phyloP scores from a whole-genome alignment of 495 filamentous ascomycete species.

The Barbatosphaeria neglecta region DNA sequence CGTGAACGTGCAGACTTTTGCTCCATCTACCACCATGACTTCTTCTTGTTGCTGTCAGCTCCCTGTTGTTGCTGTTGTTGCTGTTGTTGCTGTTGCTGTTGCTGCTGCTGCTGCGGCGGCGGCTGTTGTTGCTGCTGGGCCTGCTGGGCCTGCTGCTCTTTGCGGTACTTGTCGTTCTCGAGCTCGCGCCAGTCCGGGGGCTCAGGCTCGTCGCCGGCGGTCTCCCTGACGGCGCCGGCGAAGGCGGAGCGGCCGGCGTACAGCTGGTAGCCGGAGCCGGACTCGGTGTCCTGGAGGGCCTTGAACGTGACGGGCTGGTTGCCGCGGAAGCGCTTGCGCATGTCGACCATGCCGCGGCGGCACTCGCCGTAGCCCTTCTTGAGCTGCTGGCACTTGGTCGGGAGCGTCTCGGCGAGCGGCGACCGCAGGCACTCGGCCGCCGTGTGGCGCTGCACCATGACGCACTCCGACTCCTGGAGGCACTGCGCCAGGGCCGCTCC shows the following conservation, averaged over 20 bases:
- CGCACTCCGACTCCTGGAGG: constrained; percentile 89
- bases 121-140: constrained; percentile 6
- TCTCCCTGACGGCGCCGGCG: constrained; percentile 35
- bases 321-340: constrained; percentile 97
- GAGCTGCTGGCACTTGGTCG: constrained; percentile 81
- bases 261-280: constrained; percentile 48
- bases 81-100: too few relatives aligned
- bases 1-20: too few relatives aligned
- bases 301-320: constrained; percentile 68
- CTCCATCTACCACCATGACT: too few relatives aligned
- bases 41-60: too few relatives aligned
- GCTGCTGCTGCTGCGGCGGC: background rate
- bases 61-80: too few relatives aligned
- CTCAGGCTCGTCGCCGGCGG: constrained; percentile 38
- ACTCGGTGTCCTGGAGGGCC: constrained; percentile 48
- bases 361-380: constrained; percentile 87
- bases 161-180: constrained; percentile 42
- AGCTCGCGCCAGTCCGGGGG: constrained; percentile 43
- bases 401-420: constrained; percentile 66
- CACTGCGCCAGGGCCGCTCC: constrained; percentile 86
- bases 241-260: constrained; percentile 73
- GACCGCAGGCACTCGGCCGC: constrained; percentile 78
- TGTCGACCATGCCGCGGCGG: constrained; percentile 93
- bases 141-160: constrained; percentile 14
- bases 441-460: constrained; percentile 78